Base-by-base conservation (phyloP, 169 alveolate species). In the Plasmodium reichenowi region DNA sequence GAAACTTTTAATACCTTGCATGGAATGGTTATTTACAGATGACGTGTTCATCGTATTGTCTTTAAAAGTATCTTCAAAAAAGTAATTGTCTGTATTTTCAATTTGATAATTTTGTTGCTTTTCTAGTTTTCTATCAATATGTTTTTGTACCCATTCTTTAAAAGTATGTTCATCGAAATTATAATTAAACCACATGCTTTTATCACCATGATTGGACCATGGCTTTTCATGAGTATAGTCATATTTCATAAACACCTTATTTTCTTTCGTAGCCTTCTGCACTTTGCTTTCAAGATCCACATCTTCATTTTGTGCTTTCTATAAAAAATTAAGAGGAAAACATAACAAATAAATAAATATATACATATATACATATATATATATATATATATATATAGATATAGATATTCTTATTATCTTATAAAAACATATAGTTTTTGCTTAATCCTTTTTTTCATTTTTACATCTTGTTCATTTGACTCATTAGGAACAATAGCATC, bases 111-210 rank as follows among this genome's bases (percentile, higher is more conserved):
- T 54, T 38, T 83, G 48, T 20, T 67, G 86, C 45, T 83, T 67
- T 29, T 83, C 86, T 7, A 83, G 32, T 47, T 85, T 59, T 48
- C 48, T 67, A n/a, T 83, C 91, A 15, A 83, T 83, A 43, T 70
- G 80, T 56, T 83, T 67, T 62, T 83, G 91, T 3, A 83, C 56
- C 91, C 91, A 83, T 8, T 83, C 85, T 72, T 83, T 83, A 45
- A 83, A 83, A 47, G 67, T 68, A 13, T 83, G 43, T 29, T 83
- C 91, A 54, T 83, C 73, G 17, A 83, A 83, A 50, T 83, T 83
- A n/a, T 83, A 83, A 68, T 83, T 83, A 17, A 83, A 83, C 91
- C 91, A 83, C 74, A 71, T 71, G 47, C 91, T 83, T 48, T 68
- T 83, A 52, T 83, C 91, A 15, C 56, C 43, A 24, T 83, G 91